Evolutionary conservation across 345 rosid species (phyloP), one percentile per base, ranked within the genome.

Genomic region (Melastoma malabathricum): DNA sequence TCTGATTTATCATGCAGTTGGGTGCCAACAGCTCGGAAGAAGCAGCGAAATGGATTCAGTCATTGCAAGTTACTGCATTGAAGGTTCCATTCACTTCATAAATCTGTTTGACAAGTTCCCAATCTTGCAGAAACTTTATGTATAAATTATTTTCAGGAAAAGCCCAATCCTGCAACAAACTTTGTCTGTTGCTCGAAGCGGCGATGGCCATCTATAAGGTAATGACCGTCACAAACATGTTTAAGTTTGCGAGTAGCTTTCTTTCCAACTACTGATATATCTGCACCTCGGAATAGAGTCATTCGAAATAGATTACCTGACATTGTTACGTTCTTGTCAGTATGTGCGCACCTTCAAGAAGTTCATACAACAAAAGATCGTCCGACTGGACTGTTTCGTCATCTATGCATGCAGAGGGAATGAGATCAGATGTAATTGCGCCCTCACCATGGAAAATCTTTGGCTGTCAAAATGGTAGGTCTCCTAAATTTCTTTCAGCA

Each of bases 21-120:
- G 98, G 98, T 57, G 95, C 98, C 46, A 76, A 74, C 56, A 83
- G 98, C 75, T 68, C 98, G 50, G 98, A 92, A 74, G 95, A 87
- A 52, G 95, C 97, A 27, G 97, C 88, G 15, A 72, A 64, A 63
- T 92, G 98, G 98, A 92, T 87, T 48, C 63, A 52, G 43, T 74
- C 79, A 18, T 59, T 87, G 58, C 79, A 84, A 65, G 77, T 74
- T 61, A 81, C 90, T 43, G 76, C 80, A n/a, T 52, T 74, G 43
- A 92, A 82, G 98, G 98, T 88, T 65, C 52, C 27, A 12, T 31
- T 31, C 19, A 17, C 23, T 14, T 34, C 41, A 31, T 15, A 18
- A 12, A 51, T 13, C 5, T 3, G 18, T 51, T 43, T 31, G 43
- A 27, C 7, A 20, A 13, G 18, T 25, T 20, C 5, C 16, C 6